These are phyloP conservation scores for Scleromitrula shiraiana DNA, from an alignment of 2,329 filamentous ascomycete genomes.

Conservation along the genomic window DNA sequence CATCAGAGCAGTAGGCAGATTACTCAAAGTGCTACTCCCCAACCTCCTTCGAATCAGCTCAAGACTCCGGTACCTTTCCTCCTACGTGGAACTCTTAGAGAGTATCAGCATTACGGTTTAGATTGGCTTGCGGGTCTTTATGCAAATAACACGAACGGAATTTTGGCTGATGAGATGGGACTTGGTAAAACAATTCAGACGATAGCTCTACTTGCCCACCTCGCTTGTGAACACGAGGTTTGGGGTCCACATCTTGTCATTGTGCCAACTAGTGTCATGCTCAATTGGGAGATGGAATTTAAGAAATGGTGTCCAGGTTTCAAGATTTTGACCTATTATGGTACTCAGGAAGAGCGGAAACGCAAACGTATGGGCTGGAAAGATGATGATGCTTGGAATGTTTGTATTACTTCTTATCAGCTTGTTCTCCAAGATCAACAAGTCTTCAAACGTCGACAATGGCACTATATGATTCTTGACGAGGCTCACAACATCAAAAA, in stretches of 20 bases:
- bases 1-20: slow-evolving; percentile 25
- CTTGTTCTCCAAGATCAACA: slow-evolving; percentile 90
- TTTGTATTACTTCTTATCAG: slow-evolving; percentile 96
- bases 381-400: slow-evolving; percentile 90
- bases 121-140: slow-evolving; percentile 96
- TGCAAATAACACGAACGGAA: slow-evolving; percentile 87
- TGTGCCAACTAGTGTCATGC: slow-evolving; percentile 94
- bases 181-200: slow-evolving; percentile 98
- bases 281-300: slow-evolving; percentile 99
- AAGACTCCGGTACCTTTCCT: slow-evolving; percentile 75
- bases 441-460: slow-evolving; percentile 83
- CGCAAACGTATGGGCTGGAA: slow-evolving; percentile 89
- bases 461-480: slow-evolving; percentile 98
- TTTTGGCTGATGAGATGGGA: slow-evolving; percentile 97
- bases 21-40: slow-evolving; percentile 34
- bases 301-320: slow-evolving; percentile 98
- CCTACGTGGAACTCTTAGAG: slow-evolving; percentile 78
- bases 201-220: slow-evolving; percentile 84
- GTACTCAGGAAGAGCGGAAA: slow-evolving; percentile 84
- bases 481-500: slow-evolving; percentile 99
- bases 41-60: slow-evolving; percentile 30
- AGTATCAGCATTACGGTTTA: slow-evolving; percentile 94
- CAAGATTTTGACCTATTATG: slow-evolving; percentile 96
- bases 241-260: slow-evolving; percentile 97
- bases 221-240: slow-evolving; percentile 80